Conservation (phyloP, 2,329 filamentous ascomycete genomes). For the Penicillium sclerotiorum region DNA sequence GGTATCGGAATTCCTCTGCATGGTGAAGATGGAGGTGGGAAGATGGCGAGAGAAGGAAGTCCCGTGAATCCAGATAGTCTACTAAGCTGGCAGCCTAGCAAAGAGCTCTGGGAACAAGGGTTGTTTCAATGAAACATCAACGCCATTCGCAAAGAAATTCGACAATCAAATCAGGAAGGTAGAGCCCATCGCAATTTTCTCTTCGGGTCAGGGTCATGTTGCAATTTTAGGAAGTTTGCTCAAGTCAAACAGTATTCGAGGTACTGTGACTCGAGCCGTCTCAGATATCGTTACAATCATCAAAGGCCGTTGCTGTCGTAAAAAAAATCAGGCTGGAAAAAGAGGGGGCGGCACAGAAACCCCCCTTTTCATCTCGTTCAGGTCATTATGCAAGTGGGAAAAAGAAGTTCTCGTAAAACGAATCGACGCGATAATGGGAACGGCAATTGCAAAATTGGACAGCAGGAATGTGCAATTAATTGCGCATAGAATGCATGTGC, state of each 20-base stretch:
- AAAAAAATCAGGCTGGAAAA: constrained; percentile 20
- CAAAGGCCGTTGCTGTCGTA: constrained; percentile 39
- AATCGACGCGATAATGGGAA: constrained; percentile 27
- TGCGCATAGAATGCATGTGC: constrained; percentile 37
- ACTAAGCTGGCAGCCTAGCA: background rate
- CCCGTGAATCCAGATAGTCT: background rate
- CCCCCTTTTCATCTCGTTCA: constrained; percentile 28
- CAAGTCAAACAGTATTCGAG: constrained; percentile 10
- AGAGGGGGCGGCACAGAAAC: constrained; percentile 12
- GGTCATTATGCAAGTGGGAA: constrained; percentile 30
- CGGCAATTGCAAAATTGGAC: constrained; percentile 17
- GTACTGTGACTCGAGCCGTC: constrained; percentile 16
- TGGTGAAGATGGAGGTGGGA: background rate
- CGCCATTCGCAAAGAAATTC: background rate
- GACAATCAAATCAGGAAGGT: constrained; percentile 12
- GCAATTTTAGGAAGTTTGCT: constrained; percentile 12
- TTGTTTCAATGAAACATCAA: background rate
- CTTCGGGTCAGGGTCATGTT: constrained; percentile 21
- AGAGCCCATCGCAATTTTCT: constrained; percentile 26
- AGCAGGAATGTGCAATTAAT: constrained; percentile 21
- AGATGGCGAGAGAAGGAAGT: background rate
- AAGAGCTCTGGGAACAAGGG: background rate
- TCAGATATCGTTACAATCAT: constrained; percentile 35
- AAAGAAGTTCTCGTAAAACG: constrained; percentile 21
- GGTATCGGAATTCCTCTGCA: constrained; percentile 10